Conservation (phyloP, 2,329 filamentous ascomycete genomes). For the Fusarium sp. region DNA sequence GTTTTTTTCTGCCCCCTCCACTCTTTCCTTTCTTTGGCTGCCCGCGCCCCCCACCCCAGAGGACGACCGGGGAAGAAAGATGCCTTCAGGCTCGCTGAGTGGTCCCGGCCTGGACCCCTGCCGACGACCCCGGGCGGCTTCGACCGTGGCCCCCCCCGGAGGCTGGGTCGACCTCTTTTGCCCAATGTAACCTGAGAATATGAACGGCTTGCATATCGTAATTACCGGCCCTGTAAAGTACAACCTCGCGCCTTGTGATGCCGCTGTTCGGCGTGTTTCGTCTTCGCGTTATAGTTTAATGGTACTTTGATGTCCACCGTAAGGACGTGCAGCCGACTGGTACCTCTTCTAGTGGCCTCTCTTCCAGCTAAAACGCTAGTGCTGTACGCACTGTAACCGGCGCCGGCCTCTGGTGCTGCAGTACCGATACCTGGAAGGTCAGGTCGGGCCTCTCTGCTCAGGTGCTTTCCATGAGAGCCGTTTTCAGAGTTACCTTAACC, state of each 20-base stretch:
- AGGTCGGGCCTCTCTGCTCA: not conserved
- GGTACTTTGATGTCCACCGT: not conserved
- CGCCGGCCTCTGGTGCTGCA: not conserved
- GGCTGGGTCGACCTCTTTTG: not conserved
- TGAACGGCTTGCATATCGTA: constrained; percentile 44
- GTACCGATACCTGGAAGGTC: not conserved
- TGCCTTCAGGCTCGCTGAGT: constrained; percentile 26
- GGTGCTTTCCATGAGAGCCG: constrained; percentile 19
- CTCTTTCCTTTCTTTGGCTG: not conserved
- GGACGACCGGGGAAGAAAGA: constrained; percentile 22
- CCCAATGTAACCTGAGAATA: constrained; percentile 34
- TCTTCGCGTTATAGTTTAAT: not conserved
- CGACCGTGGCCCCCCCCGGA: constrained; percentile 7
- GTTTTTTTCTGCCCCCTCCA: constrained; percentile 6
- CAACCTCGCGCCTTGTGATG: constrained; percentile 4
- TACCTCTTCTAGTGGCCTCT: not conserved
- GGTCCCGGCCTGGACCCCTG: constrained; percentile 1
- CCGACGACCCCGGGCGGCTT: constrained; percentile 10
- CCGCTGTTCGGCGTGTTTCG: constrained; percentile 4
- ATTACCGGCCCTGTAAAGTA: constrained; percentile 35
- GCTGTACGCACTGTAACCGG: constrained; percentile 33
- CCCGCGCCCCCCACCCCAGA: not conserved
- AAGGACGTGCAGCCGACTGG: not conserved
- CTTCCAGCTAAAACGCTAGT: constrained; percentile 14
- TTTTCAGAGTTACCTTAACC: constrained; percentile 19